Base-by-base conservation (phyloP, 1,139 yeast genomes). In the Zygoascus sp. region DNA sequence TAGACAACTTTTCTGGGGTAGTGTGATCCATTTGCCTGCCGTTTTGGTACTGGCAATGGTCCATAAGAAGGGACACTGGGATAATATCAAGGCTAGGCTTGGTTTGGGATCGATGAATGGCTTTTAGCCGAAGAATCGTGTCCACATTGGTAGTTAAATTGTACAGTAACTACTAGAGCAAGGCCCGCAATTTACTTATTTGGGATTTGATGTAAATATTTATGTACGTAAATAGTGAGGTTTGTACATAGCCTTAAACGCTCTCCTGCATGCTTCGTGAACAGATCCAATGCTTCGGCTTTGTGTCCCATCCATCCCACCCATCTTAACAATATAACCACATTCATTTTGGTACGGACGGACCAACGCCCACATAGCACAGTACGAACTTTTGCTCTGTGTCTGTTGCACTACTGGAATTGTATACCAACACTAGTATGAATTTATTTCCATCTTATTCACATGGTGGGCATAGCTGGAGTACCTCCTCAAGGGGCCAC, bases 31-130 rank as follows among this genome's bases (percentile, higher is more conserved):
- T 58, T 69, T 94, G 45, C 98, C 99, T 1, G 92, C 87, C 0
- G 83, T 94, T 8, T 70, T 94, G 48, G 82, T 89, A 21, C 72
- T 94, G 51, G 97, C 97, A 1, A 89, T 94, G 89, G 65, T 90
- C 45, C 98, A 94, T 66, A 94, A 92, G 66, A 83, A 82, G 62
- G 97, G 96, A 2, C 90, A 90, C 64, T 90, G 97, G 97, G 95
- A 88, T 62, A 77, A 92, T 9, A 9, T 42, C 27, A 35, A 36
- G 20, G 34, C 36, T 19, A 11, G 23, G 15, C 17, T 42, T 22
- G 39, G 40, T n/a, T 35, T 35, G 13, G 39, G 27, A 35, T n/a
- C 39, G 13, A n/a, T 13, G 8, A 35, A 35, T 35, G 39, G 27
- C 8, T 35, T 35, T 21, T 20, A 20, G 25, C n/a, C n/a, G n/a